Evolutionary conservation across 2,329 filamentous ascomycete genomes (phyloP), one percentile per base, ranked within the genome.

Genomic region (Hirsutella rhossiliensis): DNA sequence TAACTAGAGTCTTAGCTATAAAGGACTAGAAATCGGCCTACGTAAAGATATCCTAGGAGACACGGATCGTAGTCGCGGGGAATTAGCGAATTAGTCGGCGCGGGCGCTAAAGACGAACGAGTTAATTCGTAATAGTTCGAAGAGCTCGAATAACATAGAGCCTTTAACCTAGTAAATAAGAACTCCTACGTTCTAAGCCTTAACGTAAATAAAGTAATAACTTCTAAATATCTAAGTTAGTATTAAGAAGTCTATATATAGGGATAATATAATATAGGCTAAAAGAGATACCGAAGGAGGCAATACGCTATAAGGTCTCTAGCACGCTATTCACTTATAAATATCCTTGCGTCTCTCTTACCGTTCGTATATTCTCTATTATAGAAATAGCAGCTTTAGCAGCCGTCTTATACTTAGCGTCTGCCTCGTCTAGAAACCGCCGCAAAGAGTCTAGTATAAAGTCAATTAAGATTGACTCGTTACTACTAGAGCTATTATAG

Each of bases 171-270:
- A 56, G 31, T 45, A 51, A 28, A 63, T 49, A 1, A 66, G 18
- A 0, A 66, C 18, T 1, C 56, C 64, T 0, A 60, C 60, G 43
- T 67, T 67, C 45, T 66, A 63, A 2, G 47, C 31, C 27, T 17
- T 39, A 27, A 45, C 19, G 8, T 42, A 20, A 42, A 34, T 17
- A 28, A 18, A 27, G 39, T 20, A n/a, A n/a, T n/a, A 18, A 13
- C n/a, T 27, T 34, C 36, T 40, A 39, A 17, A 39, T 34, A 17
- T 13, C 31, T 15, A 7, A 29, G 38, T 15, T 27, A 31, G 9
- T 9, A 12, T 40, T 15, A 17, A 4, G 7, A 29, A 29, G 11
- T 17, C 11, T n/a, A n/a, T n/a, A n/a, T 8, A 12, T 11, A 42
- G 15, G 31, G 17, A 37, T 15, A 15, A 13, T 29, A 31, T 2